These are phyloP conservation scores for Carpinus viminea DNA, from an alignment of 306 rosid species.

Conservation along the genomic window DNA sequence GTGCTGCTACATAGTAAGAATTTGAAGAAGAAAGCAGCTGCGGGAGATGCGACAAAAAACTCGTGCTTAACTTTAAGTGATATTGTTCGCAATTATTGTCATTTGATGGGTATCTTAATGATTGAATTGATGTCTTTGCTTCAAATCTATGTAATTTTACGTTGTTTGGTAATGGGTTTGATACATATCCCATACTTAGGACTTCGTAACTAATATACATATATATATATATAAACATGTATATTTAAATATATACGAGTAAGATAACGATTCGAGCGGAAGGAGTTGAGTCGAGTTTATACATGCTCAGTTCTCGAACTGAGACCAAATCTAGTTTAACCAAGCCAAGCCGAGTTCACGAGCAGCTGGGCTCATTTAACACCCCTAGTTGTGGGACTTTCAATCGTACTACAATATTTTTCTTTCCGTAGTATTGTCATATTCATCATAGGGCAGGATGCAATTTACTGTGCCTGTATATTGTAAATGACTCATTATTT, in stretches of 20 bases:
- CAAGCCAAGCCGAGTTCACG: too few relatives aligned
- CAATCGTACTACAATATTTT: neutral
- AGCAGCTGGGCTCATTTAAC: too few relatives aligned
- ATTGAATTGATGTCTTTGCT: neutral
- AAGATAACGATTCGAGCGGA: too few relatives aligned
- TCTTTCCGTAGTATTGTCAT: neutral
- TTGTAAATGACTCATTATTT: neutral
- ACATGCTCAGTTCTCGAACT: too few relatives aligned
- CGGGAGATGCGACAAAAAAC: slow-evolving; percentile 20
- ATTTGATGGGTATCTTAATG: slow-evolving; percentile 12
- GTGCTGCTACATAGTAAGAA: slow-evolving; percentile 41
- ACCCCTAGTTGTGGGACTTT: too few relatives aligned
- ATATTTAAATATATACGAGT: too few relatives aligned
- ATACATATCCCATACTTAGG: neutral
- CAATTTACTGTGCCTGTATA: neutral
- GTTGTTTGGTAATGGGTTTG: neutral
- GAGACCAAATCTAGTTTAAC: too few relatives aligned
- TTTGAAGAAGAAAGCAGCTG: slow-evolving; percentile 17
- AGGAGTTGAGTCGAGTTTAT: too few relatives aligned
- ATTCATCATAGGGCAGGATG: neutral
- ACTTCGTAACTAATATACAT: too few relatives aligned
- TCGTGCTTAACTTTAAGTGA: neutral
- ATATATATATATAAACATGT: too few relatives aligned
- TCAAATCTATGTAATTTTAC: neutral
- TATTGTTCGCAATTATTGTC: slow-evolving; percentile 22